Evolutionary conservation across 306 rosid species (phyloP).

Genomic region (Cicer arietinum): DNA sequence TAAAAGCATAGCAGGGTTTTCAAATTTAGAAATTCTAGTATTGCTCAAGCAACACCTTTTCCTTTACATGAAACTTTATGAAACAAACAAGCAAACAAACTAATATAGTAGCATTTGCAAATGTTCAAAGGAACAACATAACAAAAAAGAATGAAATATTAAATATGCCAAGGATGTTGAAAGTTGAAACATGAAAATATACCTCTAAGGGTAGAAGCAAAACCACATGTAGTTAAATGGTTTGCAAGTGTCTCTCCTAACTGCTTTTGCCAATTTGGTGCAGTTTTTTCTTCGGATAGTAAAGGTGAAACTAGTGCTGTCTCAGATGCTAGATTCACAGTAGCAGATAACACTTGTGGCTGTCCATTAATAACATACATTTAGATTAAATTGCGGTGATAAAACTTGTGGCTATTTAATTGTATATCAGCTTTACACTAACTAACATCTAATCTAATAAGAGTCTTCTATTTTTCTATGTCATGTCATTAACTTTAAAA

Average conservation of each 20-base stretch:
- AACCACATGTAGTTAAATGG: conserved; percentile 87
- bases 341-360: conserved; percentile 91
- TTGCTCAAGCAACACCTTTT: too few relatives aligned
- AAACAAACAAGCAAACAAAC: neutral
- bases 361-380: conserved; percentile 49
- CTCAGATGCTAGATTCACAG: conserved; percentile 79
- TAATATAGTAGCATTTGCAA: conserved; percentile 20
- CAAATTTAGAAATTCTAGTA: neutral
- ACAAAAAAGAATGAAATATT: neutral
- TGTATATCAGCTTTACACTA: too few relatives aligned
- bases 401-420: too few relatives aligned
- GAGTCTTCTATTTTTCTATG: too few relatives aligned
- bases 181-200: conserved; percentile 23
- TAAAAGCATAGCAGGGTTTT: neutral
- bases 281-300: conserved; percentile 57
- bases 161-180: neutral
- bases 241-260: conserved; percentile 84
- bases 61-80: neutral
- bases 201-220: conserved; percentile 78
- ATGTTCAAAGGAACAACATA: neutral
- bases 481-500: too few relatives aligned
- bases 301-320: conserved; percentile 75
- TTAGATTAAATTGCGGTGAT: conserved; percentile 13
- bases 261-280: conserved; percentile 61
- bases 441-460: too few relatives aligned